Evolutionary conservation across 2,329 filamentous ascomycete genomes (phyloP).

Genomic region (Trichoderma guizhouense): DNA sequence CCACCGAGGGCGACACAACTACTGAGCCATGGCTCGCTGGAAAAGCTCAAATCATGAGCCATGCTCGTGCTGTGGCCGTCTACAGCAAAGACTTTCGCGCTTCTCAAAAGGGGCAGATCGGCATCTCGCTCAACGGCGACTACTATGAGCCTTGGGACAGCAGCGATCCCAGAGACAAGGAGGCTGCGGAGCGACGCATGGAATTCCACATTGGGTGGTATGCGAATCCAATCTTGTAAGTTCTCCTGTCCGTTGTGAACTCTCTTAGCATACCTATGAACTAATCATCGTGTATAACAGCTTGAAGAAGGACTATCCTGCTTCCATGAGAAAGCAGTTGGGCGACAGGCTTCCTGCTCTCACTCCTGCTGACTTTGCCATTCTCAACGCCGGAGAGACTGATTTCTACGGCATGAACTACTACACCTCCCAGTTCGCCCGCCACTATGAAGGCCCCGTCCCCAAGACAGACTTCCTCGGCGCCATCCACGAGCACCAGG

Average conservation of each 20-base stretch:
- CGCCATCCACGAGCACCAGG: slow-evolving; percentile 33
- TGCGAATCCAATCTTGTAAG: slow-evolving; percentile 38
- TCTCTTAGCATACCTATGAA: background rate
- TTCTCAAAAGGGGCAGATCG: slow-evolving; percentile 31
- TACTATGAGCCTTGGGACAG: slow-evolving; percentile 38
- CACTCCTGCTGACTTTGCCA: slow-evolving; percentile 26
- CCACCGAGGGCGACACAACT: slow-evolving; percentile 30
- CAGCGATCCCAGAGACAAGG: slow-evolving; percentile 25
- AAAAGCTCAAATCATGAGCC: slow-evolving; percentile 36
- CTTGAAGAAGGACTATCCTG: slow-evolving; percentile 33
- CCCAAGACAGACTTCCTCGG: slow-evolving; percentile 32
- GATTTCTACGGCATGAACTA: slow-evolving; percentile 43
- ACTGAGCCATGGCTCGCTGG: slow-evolving; percentile 37
- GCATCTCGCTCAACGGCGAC: slow-evolving; percentile 38
- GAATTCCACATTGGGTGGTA: slow-evolving; percentile 41
- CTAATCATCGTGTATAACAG: background rate
- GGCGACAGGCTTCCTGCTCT: slow-evolving; percentile 31
- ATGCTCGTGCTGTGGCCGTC: slow-evolving; percentile 31
- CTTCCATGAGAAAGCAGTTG: slow-evolving; percentile 36
- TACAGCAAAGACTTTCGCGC: slow-evolving; percentile 34
- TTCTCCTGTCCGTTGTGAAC: background rate
- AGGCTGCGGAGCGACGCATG: slow-evolving; percentile 35
- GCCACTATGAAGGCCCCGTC: slow-evolving; percentile 26
- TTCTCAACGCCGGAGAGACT: slow-evolving; percentile 26
- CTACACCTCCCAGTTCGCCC: slow-evolving; percentile 38